A percentile compares a stretch with the other conserved stretches of the same genome.
Evolutionary conservation across 257 asterid genomes (phyloP).

Genomic region (Przewalskia tangutica): DNA sequence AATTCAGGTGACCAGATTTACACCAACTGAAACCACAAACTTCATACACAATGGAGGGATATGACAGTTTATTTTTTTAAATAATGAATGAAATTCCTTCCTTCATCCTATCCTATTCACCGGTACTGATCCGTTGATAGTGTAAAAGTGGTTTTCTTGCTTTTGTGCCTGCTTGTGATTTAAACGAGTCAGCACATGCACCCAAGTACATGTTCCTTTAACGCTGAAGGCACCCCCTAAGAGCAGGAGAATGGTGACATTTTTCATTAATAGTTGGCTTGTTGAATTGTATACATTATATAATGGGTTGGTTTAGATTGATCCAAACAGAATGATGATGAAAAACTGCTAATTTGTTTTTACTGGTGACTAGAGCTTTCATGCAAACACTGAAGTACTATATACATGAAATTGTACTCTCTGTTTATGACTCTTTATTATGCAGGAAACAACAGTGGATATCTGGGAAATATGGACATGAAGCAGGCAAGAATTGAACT

Average conservation of each 20-base stretch:
- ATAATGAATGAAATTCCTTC: not conserved
- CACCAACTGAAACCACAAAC: not conserved
- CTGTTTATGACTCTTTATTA: not conserved
- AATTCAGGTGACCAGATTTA: not conserved
- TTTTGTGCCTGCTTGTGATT: conserved; percentile 7
- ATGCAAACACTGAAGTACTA: not conserved
- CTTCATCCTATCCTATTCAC: not conserved
- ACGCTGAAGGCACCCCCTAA: not conserved
- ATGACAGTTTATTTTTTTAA: not conserved
- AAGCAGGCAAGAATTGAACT: not conserved
- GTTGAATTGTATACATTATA: not conserved
- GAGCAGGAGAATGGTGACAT: not conserved
- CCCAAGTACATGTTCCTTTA: conserved; percentile 1
- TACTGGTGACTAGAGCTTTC: not conserved
- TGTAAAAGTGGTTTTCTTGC: not conserved
- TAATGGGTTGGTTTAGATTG: not conserved
- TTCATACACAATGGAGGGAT: not conserved
- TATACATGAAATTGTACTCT: not conserved
- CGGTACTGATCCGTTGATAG: not conserved
- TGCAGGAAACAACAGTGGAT: not conserved
- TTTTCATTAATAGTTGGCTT: not conserved
- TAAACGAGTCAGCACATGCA: conserved; percentile 8
- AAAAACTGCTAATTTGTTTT: not conserved
- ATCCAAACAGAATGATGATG: not conserved
- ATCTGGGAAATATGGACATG: not conserved